Evolutionary conservation across 2,329 filamentous ascomycete species (phyloP).

Genomic region (Claviceps digitariae): DNA sequence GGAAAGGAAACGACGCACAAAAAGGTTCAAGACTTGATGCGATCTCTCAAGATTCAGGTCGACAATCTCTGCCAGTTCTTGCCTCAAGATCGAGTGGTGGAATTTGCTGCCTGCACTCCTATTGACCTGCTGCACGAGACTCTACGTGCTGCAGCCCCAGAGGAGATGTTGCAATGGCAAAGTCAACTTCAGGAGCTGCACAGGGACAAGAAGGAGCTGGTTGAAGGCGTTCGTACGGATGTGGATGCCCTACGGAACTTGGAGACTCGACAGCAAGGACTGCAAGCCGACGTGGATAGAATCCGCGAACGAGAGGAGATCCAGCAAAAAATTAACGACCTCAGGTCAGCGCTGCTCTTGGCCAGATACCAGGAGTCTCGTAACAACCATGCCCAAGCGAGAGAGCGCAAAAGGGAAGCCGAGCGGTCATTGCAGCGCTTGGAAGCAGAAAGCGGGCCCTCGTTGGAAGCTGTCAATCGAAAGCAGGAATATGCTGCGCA

Average conservation of each 20-base stretch:
- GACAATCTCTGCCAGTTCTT: conserved; percentile 97
- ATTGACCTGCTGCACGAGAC: conserved; percentile 76
- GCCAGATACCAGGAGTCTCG: conserved; percentile 49
- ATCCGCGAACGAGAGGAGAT: conserved; percentile 62
- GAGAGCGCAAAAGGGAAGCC: conserved; percentile 38
- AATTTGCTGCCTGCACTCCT: conserved; percentile 76
- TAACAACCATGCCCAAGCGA: conserved; percentile 35
- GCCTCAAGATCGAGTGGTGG: conserved; percentile 88
- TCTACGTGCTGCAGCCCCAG: conserved; percentile 71
- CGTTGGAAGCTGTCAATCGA: conserved; percentile 50
- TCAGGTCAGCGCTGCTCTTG: conserved; percentile 53
- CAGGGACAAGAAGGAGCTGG: conserved; percentile 49
- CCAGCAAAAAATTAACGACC: conserved; percentile 46
- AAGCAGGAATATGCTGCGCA: conserved; percentile 55
- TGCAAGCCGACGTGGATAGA: conserved; percentile 72
- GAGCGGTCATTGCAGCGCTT: conserved; percentile 45
- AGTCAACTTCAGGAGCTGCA: conserved; percentile 58
- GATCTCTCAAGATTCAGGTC: conserved; percentile 74
- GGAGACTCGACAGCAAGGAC: conserved; percentile 57
- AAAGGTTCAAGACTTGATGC: conserved; percentile 53
- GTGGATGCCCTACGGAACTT: conserved; percentile 51
- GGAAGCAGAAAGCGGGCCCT: conserved; percentile 47
- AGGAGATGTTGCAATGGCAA: conserved; percentile 70
- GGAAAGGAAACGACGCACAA: conserved; percentile 48
- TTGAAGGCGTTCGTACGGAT: conserved; percentile 43